Conservation (phyloP, 495 filamentous ascomycete species). For the Astrothelium macrocarpum region DNA sequence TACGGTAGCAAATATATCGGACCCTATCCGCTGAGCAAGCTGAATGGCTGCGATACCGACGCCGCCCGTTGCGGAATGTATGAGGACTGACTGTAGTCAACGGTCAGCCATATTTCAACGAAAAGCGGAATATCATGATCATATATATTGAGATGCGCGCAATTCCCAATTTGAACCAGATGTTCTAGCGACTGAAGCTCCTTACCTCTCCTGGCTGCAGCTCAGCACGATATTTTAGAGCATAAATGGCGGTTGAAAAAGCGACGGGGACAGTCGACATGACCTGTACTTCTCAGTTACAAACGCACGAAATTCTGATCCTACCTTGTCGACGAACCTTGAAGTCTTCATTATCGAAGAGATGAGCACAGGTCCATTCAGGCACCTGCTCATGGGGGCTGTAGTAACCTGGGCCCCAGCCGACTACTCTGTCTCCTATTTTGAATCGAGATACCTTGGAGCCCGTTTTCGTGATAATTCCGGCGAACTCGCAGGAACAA, state of each 20-base stretch:
- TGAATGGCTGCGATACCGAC: constrained; percentile 42
- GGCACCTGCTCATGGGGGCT: background rate
- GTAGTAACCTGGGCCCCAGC: background rate
- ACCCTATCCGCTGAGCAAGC: constrained; percentile 29
- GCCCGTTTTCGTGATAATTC: background rate
- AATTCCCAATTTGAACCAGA: too few relatives aligned
- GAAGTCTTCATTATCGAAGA: background rate
- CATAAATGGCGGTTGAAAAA: constrained; percentile 34
- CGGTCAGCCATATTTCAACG: constrained; percentile 18
- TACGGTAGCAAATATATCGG: constrained; percentile 40
- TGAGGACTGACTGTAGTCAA: constrained; percentile 39
- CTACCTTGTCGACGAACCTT: too few relatives aligned
- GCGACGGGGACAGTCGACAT: constrained; percentile 38
- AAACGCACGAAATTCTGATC: too few relatives aligned
- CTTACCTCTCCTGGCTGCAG: constrained; percentile 26
- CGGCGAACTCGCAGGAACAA: background rate
- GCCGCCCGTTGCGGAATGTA: constrained; percentile 41
- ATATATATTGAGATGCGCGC: too few relatives aligned
- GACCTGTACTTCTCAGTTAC: too few relatives aligned
- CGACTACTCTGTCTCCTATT: background rate
- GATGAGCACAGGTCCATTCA: background rate
- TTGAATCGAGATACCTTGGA: background rate
- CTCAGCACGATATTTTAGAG: constrained; percentile 30
- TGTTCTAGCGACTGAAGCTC: too few relatives aligned
- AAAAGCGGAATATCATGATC: too few relatives aligned